Evolutionary conservation across 768 basidiomycete species (phyloP).

Genomic region (Roridomyces roridus): DNA sequence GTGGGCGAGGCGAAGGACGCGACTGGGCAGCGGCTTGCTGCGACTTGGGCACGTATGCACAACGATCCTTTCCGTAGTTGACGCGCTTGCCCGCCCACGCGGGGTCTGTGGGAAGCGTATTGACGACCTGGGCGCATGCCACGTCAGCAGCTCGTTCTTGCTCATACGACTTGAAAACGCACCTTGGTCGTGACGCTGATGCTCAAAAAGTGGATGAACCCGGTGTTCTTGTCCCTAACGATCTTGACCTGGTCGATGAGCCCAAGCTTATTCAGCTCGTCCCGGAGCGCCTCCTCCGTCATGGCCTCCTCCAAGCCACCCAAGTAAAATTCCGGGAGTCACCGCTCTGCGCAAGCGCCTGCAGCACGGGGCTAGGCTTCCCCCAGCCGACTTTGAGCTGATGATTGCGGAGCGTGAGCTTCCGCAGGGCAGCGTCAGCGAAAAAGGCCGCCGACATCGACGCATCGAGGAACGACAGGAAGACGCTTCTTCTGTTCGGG

Average conservation of each 20-base stretch:
- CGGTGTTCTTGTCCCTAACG: constrained; percentile 98
- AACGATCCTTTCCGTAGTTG: constrained; percentile 98
- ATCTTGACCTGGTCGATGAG: constrained; percentile 99
- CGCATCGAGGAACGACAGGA: constrained; percentile 96
- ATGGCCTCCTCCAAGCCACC: constrained; percentile 90
- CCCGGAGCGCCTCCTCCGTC: constrained; percentile 91
- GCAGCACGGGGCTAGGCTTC: constrained; percentile 85
- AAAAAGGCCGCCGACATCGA: constrained; percentile 95
- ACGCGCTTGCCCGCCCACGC: constrained; percentile 96
- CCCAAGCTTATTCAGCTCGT: constrained; percentile 91
- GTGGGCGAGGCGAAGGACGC: not conserved
- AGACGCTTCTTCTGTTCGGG: constrained; percentile 98
- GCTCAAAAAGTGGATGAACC: constrained; percentile 97
- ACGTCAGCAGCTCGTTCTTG: too few species aligned
- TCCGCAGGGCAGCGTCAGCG: constrained; percentile 95
- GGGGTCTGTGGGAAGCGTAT: constrained; percentile 89
- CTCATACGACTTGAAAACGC: constrained; percentile 25
- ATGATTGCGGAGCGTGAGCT: constrained; percentile 89
- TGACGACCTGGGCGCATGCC: constrained; percentile 80
- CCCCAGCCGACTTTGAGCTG: constrained; percentile 99
- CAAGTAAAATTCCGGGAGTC: constrained; percentile 97
- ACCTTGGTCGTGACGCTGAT: constrained; percentile 98
- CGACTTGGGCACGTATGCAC: constrained; percentile 96
- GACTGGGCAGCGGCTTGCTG: constrained; percentile 84
- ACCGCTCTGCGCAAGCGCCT: constrained; percentile 90